Conservation (phyloP, 2,329 filamentous ascomycete genomes). For the Microdochium nivale region DNA sequence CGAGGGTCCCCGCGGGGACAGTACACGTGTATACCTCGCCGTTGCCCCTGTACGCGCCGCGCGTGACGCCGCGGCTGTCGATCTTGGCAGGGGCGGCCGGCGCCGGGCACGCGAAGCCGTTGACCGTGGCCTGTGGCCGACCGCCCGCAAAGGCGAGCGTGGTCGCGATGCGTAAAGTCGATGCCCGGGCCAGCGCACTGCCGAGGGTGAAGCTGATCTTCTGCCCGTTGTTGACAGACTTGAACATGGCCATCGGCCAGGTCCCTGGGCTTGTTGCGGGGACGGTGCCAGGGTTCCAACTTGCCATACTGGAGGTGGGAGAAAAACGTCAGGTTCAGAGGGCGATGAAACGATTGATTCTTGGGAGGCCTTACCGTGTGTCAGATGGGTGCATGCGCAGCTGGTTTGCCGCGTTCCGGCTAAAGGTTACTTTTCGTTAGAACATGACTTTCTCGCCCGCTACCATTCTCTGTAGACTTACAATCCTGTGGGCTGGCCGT, state of each 20-base stretch:
- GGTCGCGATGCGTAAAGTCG: conserved; percentile 56
- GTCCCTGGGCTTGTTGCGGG: conserved; percentile 21
- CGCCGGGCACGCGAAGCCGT: conserved; percentile 37
- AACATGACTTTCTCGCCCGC: too few species aligned
- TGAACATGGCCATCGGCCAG: conserved; percentile 61
- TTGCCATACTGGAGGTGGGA: conserved; percentile 42
- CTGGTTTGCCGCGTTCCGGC: conserved; percentile 58
- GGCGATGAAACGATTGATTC: not conserved
- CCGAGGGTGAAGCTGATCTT: conserved; percentile 52
- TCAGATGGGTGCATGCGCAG: conserved; percentile 62
- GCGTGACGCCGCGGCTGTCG: conserved; percentile 55
- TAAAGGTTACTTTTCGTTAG: too few species aligned
- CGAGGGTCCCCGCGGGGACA: conserved; percentile 51
- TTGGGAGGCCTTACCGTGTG: conserved; percentile 3
- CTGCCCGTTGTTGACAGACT: conserved; percentile 47
- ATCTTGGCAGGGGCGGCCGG: conserved; percentile 52
- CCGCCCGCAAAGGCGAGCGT: conserved; percentile 54
- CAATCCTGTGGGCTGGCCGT: conserved; percentile 57
- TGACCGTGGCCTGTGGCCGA: conserved; percentile 48
- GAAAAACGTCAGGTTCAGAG: not conserved
- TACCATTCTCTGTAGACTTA: too few species aligned
- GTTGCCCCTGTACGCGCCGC: conserved; percentile 54
- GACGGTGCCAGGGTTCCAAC: conserved; percentile 52
- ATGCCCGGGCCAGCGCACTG: conserved; percentile 29
- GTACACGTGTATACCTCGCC: conserved; percentile 56